phyloP scores from a whole-genome alignment of 2,329 filamentous ascomycete genomes.

The Aspergillus aculeatus region DNA sequence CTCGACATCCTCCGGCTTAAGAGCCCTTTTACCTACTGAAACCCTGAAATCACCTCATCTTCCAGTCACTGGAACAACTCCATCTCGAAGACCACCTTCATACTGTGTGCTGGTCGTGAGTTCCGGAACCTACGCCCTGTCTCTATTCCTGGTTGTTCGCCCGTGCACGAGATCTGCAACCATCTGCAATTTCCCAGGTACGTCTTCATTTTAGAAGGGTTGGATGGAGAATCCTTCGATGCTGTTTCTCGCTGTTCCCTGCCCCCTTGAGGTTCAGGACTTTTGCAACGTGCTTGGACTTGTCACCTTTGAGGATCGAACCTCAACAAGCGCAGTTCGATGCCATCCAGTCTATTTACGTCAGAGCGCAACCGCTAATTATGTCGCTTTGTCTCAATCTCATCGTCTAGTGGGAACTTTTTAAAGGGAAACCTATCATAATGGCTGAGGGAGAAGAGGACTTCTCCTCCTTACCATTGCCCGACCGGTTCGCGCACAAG shows the following conservation, averaged over 20 bases:
- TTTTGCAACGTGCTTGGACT: neutral
- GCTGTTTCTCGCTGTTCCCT: neutral
- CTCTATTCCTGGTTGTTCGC: slow-evolving; percentile 12
- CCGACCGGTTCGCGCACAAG: slow-evolving; percentile 46
- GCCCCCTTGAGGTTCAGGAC: too few species aligned
- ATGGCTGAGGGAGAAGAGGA: slow-evolving; percentile 47
- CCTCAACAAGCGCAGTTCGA: neutral
- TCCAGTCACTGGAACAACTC: neutral
- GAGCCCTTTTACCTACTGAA: neutral
- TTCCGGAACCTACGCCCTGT: neutral
- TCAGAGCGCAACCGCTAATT: slow-evolving; percentile 5
- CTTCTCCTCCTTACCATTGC: slow-evolving; percentile 43
- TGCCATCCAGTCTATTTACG: neutral
- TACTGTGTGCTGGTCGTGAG: neutral
- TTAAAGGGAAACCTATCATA: slow-evolving; percentile 17
- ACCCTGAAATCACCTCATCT: too few species aligned
- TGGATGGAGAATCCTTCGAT: too few species aligned
- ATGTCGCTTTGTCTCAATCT: neutral
- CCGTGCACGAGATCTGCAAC: slow-evolving; percentile 20
- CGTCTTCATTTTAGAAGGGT: neutral
- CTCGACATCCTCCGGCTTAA: neutral
- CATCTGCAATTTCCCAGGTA: slow-evolving; percentile 10
- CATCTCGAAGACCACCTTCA: neutral
- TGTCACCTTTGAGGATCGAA: neutral
- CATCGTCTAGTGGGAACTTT: slow-evolving; percentile 4